These are phyloP conservation scores for Cornus controversa DNA, from an alignment of 148 eudicot species.

Conservation along the genomic window DNA sequence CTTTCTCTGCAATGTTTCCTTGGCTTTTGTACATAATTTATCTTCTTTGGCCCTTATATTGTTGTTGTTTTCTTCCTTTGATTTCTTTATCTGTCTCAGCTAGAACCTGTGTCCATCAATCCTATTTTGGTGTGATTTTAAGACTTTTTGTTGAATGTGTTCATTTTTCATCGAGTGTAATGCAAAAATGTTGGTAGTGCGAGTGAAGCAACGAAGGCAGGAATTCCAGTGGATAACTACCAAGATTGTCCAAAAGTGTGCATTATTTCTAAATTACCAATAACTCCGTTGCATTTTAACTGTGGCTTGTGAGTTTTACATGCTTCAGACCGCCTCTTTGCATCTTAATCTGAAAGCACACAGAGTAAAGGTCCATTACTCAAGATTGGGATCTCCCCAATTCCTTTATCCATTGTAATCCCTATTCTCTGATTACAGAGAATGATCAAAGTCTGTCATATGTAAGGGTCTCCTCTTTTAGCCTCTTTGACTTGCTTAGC, in stretches of 20 bases:
- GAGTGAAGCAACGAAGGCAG: slow-evolving; percentile 44
- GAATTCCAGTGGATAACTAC: slow-evolving; percentile 39
- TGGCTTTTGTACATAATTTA: too few species aligned
- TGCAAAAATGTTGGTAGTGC: slow-evolving; percentile 42
- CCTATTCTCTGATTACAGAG: too few species aligned
- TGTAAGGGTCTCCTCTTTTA: too few species aligned
- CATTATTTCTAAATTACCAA: slow-evolving; percentile 8
- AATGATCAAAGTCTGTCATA: too few species aligned
- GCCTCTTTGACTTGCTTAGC: too few species aligned
- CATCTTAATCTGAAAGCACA: background rate
- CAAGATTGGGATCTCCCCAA: too few species aligned
- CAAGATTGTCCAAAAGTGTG: slow-evolving; percentile 33
- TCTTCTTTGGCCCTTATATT: too few species aligned
- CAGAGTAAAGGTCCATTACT: too few species aligned
- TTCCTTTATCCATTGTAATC: too few species aligned
- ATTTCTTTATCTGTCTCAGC: background rate
- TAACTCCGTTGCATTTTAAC: slow-evolving; percentile 3
- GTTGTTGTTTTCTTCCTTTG: background rate
- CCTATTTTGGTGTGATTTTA: background rate
- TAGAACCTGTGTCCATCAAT: background rate
- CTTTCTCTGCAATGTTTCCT: too few species aligned
- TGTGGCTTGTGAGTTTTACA: background rate
- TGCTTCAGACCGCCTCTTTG: slow-evolving; percentile 1
- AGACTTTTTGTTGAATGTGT: background rate
- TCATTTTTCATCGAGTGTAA: background rate